phyloP scores from a whole-genome alignment of 192 early-diverging fungal genomes.

The Coemansia sp. region DNA sequence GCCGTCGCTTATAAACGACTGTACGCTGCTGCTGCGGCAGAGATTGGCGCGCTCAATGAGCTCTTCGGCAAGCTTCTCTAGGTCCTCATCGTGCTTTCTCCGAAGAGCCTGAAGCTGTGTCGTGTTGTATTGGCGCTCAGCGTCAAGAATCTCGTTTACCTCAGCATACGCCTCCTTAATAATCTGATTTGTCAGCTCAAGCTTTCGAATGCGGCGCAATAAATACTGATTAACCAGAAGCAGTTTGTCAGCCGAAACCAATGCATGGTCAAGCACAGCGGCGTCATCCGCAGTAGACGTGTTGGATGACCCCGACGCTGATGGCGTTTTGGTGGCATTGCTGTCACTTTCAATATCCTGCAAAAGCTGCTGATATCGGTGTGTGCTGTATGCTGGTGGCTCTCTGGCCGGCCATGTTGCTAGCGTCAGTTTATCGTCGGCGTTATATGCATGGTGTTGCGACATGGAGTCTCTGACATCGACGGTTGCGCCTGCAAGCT shows the following conservation, averaged over 20 bases:
- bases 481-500: conserved; percentile 1
- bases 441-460: not conserved
- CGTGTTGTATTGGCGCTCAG: conserved; percentile 43
- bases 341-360: conserved; percentile 11
- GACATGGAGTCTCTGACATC: not conserved
- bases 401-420: not conserved
- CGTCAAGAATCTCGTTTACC: conserved; percentile 45
- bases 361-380: not conserved
- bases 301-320: not conserved
- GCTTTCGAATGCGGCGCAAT: conserved; percentile 49
- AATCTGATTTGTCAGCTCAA: conserved; percentile 53
- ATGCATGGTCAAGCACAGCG: conserved; percentile 5
- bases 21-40: conserved; percentile 8
- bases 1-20: conserved; percentile 10
- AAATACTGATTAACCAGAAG: conserved; percentile 30
- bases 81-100: conserved; percentile 44
- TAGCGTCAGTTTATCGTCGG: too few relatives aligned
- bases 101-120: conserved; percentile 29
- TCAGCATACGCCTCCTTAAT: conserved; percentile 46
- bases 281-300: conserved; percentile 10
- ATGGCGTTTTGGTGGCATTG: conserved; percentile 15
- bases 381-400: conserved; percentile 1
- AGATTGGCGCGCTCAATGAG: conserved; percentile 20
- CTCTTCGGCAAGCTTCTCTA: conserved; percentile 29
- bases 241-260: conserved; percentile 8